phyloP scores from a whole-genome alignment of 352 stramenopile species.

The Globisporangium abappressorium region DNA sequence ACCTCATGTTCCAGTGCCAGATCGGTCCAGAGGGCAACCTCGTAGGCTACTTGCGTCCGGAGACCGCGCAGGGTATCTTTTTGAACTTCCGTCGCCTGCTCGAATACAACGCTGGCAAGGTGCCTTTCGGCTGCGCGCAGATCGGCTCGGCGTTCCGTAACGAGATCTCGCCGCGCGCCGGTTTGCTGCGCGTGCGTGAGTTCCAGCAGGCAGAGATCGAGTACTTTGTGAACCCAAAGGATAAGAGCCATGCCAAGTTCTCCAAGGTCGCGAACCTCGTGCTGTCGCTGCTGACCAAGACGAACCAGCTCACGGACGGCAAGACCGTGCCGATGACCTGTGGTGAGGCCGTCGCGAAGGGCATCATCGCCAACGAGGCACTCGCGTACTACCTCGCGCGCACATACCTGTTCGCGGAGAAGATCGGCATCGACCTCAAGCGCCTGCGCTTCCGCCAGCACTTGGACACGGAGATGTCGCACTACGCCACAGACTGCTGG shows the following conservation, averaged over 20 bases:
- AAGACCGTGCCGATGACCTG: conserved; percentile 94
- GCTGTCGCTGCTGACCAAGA: conserved; percentile 91
- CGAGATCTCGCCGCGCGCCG: conserved; percentile 96
- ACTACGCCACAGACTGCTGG: conserved; percentile 99
- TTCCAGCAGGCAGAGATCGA: conserved; percentile 99
- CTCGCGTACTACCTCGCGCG: conserved; percentile 99
- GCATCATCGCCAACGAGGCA: conserved; percentile 98
- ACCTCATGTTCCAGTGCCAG: conserved; percentile 99
- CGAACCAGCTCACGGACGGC: conserved; percentile 95
- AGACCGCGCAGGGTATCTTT: conserved; percentile 99
- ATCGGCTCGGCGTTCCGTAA: conserved; percentile 91
- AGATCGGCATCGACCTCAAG: conserved; percentile 92
- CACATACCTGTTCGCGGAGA: conserved; percentile 95
- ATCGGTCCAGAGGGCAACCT: conserved; percentile 97
- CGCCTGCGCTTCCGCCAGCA: conserved; percentile 98
- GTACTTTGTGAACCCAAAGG: conserved; percentile 98
- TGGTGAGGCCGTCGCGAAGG: conserved; percentile 88
- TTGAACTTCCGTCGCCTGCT: conserved; percentile 98
- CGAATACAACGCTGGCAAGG: conserved; percentile 96
- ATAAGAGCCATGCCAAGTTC: conserved; percentile 99
- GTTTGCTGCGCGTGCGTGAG: conserved; percentile 97
- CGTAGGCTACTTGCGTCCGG: conserved; percentile 96
- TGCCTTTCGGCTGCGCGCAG: conserved; percentile 81
- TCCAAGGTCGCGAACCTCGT: conserved; percentile 78
- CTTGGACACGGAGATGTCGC: conserved; percentile 99